phyloP scores from a whole-genome alignment of 306 rosid genomes.

The Morella rubra region DNA sequence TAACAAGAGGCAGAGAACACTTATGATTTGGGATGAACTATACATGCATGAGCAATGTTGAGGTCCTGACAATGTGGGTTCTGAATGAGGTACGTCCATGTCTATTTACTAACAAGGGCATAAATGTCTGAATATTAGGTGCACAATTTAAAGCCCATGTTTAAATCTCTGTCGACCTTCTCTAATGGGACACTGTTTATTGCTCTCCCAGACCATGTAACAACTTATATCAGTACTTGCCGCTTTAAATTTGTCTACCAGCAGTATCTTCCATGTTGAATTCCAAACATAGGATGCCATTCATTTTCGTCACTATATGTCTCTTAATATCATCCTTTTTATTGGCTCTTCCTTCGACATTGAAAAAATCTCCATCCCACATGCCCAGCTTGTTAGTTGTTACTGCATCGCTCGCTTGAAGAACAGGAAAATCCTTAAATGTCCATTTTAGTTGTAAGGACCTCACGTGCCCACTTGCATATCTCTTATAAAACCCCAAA shows the following conservation, averaged over 20 bases:
- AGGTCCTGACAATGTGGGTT: not conserved
- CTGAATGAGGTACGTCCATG: not conserved
- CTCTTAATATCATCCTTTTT: not conserved
- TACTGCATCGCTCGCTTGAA: no score
- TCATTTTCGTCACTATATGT: not conserved
- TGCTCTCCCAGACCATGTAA: not conserved
- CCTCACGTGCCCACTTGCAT: not conserved
- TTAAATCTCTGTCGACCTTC: not conserved
- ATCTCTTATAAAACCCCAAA: not conserved
- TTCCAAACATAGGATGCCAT: not conserved
- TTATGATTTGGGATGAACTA: not conserved
- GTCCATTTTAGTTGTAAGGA: not conserved
- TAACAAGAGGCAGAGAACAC: no score
- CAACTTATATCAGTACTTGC: not conserved
- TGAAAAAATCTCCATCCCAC: no score
- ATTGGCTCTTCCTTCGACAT: not conserved
- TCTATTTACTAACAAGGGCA: slow-evolving; percentile 6
- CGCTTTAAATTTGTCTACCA: not conserved
- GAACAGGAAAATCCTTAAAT: not conserved
- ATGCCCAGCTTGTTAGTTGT: no score
- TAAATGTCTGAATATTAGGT: slow-evolving; percentile 3
- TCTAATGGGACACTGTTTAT: not conserved
- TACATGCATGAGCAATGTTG: not conserved
- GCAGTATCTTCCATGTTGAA: not conserved
- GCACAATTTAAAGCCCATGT: slow-evolving; percentile 11